Base-by-base conservation (phyloP, 805 yeast genomes). In the Yarrowia alimentaria region DNA sequence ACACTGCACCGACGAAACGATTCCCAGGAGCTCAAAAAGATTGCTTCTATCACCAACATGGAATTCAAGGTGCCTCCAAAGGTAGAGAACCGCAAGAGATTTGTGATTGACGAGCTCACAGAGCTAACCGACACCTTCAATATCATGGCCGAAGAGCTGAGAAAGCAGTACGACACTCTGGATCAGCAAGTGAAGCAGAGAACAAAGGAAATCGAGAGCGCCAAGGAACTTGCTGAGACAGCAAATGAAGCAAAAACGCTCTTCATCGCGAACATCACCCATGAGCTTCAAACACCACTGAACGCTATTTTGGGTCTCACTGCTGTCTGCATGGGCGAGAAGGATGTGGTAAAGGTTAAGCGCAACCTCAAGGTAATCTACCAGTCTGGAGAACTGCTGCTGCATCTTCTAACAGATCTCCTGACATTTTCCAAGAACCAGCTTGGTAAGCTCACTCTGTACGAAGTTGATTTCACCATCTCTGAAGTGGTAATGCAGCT, bases 271-370 rank as follows among this genome's bases (percentile, higher is more conserved):
- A 86, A 90, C 58, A 89, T 88, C 13, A 86, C 96, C 0, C 96
- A 88, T 65, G 99, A 93, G 69, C 73, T 93, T 61, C 78, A 98
- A 59, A 93, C 98, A 0, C 99, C 99, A 1, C 71, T 93, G 55
- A 93, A 93, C 65, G 99, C 99, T 63, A 93, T 93, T 32, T 70
- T 93, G 51, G 98, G 98, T 56, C 86, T 91, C 90, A 86, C 97
- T 0, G 85, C 95, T 2, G 84, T 91, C 52, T 90, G 96, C 5
- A 80, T 89, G 85, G 93, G 85, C 16, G 97, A 90, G 61, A 73
- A 72, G 21, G 91, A 86, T 57, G 73, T 74, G 4, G 66, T 71
- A 11, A 79, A 81, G 57, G 80, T 89, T 11, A 83, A 84, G 59
- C 81, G 82, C 42, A 82, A 90, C 13, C 69, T 90, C 58, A 85